These are phyloP conservation scores for Taxillus chinensis DNA, from an alignment of 164 flowering plant genomes.

Conservation along the genomic window DNA sequence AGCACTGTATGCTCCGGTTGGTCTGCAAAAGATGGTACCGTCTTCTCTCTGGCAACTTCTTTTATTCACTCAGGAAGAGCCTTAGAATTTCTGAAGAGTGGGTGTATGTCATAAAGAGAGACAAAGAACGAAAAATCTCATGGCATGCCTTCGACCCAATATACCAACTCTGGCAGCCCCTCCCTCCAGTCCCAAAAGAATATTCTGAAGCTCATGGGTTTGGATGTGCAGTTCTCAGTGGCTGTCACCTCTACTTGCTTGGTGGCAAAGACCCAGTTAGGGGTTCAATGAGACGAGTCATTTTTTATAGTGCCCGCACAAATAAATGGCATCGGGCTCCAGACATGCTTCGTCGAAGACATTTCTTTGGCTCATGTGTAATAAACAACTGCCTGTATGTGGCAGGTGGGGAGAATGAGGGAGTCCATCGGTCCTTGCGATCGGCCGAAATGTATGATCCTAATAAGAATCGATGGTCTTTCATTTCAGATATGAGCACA, in stretches of 20 bases:
- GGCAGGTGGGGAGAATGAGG: conserved; percentile 83
- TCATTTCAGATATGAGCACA: conserved; percentile 72
- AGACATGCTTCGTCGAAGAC: conserved; percentile 70
- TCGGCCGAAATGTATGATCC: conserved; percentile 87
- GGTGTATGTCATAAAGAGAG: conserved; percentile 77
- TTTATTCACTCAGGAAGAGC: conserved; percentile 65
- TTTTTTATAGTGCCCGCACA: conserved; percentile 70
- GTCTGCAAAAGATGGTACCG: conserved; percentile 90
- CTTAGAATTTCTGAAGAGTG: conserved; percentile 74
- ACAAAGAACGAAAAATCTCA: conserved; percentile 57
- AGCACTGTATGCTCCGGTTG: conserved; percentile 65
- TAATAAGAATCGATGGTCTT: conserved; percentile 72
- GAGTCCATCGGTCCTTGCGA: conserved; percentile 48
- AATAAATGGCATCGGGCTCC: conserved; percentile 96
- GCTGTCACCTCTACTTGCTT: conserved; percentile 72
- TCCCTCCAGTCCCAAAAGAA: conserved; percentile 77
- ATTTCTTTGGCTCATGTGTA: conserved; percentile 75
- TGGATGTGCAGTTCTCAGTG: conserved; percentile 78
- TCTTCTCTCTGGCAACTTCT: conserved; percentile 66
- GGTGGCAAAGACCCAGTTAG: conserved; percentile 73
- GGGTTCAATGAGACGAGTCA: conserved; percentile 79
- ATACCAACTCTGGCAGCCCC: conserved; percentile 80
- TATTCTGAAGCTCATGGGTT: conserved; percentile 68
- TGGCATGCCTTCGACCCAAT: conserved; percentile 87
- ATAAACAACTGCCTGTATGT: conserved; percentile 84